These are phyloP conservation scores for Rhodotorula sp. DNA, from an alignment of 1,284 basidiomycete genomes.

Conservation along the genomic window DNA sequence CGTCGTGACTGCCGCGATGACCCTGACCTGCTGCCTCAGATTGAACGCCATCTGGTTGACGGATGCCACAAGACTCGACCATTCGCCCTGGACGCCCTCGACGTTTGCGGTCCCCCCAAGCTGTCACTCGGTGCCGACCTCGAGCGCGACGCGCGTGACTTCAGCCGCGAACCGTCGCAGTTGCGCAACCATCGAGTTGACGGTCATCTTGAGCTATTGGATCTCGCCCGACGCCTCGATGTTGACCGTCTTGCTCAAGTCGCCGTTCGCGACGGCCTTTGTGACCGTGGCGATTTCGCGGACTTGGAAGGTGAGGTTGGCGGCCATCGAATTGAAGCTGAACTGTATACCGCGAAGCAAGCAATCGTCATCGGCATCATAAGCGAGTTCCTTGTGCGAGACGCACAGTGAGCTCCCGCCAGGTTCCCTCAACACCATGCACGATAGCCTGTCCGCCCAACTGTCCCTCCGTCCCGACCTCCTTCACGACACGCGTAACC, in stretches of 20 bases:
- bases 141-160: slow-evolving; percentile 82
- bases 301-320: slow-evolving; percentile 71
- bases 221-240: slow-evolving; percentile 98
- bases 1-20: slow-evolving; percentile 40
- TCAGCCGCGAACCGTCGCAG: slow-evolving; percentile 88
- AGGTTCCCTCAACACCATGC: slow-evolving; percentile 87
- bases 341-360: too few relatives aligned
- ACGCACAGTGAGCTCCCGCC: slow-evolving; percentile 58
- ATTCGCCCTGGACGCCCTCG: slow-evolving; percentile 52
- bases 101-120: slow-evolving; percentile 54
- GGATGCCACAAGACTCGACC: slow-evolving; percentile 47
- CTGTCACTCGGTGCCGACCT: slow-evolving; percentile 49
- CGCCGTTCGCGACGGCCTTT: slow-evolving; percentile 90
- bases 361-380: not conserved
- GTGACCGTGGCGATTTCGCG: slow-evolving; percentile 81
- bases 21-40: slow-evolving; percentile 54
- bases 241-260: slow-evolving; percentile 82
- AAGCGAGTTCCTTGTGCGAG: slow-evolving; percentile 17
- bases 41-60: slow-evolving; percentile 58
- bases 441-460: slow-evolving; percentile 91
- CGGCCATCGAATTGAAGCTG: slow-evolving; percentile 69
- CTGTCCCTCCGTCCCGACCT: slow-evolving; percentile 90
- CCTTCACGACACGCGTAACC: slow-evolving; percentile 59
- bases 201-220: slow-evolving; percentile 83
- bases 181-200: slow-evolving; percentile 92